Evolutionary conservation across 176 grass and related monocot genomes (phyloP).

Genomic region (Oryza meyeriana): DNA sequence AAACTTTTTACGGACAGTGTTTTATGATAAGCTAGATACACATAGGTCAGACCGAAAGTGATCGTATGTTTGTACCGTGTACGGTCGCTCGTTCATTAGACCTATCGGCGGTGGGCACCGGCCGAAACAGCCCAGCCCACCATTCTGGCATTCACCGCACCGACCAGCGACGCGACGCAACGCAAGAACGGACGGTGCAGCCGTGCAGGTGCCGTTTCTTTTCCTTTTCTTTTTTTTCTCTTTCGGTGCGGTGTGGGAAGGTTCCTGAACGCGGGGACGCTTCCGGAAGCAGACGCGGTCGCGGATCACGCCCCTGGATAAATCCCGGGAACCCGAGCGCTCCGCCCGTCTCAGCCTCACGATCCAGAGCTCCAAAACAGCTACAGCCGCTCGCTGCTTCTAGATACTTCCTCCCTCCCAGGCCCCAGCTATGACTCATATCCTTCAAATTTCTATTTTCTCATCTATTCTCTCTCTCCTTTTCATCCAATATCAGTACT

Average conservation of each 20-base stretch:
- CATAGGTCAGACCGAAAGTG: no score
- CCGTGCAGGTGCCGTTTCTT: background rate
- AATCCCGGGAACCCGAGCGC: background rate
- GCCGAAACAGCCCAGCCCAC: no score
- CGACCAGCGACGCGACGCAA: no score
- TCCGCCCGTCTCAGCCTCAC: background rate
- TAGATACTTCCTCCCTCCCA: background rate
- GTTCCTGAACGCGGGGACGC: constrained; percentile 14
- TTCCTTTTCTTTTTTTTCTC: background rate
- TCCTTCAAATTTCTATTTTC: no score
- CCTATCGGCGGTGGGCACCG: no score
- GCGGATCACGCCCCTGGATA: background rate
- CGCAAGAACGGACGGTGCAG: background rate
- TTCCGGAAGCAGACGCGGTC: constrained; percentile 2
- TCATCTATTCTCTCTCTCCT: background rate
- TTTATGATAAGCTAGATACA: no score
- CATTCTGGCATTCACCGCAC: no score
- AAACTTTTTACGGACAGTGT: no score
- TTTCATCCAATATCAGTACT: no score
- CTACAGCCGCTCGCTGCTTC: background rate
- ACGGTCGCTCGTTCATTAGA: no score
- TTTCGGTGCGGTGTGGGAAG: background rate
- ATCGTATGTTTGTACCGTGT: no score
- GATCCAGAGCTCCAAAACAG: background rate
- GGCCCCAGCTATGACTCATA: no score